These are phyloP conservation scores for Cucurbita ficifolia DNA, from an alignment of 306 rosid species.

Conservation along the genomic window DNA sequence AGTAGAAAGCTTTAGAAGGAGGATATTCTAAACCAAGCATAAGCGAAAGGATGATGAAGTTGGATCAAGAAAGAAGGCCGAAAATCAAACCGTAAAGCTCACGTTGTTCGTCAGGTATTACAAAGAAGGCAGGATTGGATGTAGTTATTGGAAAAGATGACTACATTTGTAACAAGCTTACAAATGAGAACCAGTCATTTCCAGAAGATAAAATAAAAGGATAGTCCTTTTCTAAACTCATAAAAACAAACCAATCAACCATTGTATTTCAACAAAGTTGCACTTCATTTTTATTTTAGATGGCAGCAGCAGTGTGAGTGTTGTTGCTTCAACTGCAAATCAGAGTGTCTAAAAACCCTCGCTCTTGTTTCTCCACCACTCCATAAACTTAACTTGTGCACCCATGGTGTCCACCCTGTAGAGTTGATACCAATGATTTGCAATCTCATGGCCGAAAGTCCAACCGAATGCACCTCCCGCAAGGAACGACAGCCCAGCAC, in stretches of 20 bases:
- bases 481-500: constrained; percentile 55
- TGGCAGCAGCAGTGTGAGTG: background rate
- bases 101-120: too few relatives aligned
- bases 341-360: constrained; percentile 21
- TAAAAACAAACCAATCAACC: constrained; percentile 14
- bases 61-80: too few relatives aligned
- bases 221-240: background rate
- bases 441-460: constrained; percentile 59
- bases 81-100: too few relatives aligned
- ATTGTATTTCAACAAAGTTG: constrained; percentile 14
- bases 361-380: constrained; percentile 66
- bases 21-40: too few relatives aligned
- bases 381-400: constrained; percentile 62
- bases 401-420: constrained; percentile 69
- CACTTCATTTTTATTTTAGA: constrained; percentile 18
- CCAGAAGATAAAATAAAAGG: background rate
- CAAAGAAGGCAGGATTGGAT: background rate
- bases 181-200: background rate
- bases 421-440: constrained; percentile 63
- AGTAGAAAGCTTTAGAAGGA: too few relatives aligned
- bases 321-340: constrained; percentile 8
- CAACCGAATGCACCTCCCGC: constrained; percentile 66
- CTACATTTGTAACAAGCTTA: background rate
- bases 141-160: background rate
- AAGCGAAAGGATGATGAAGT: too few relatives aligned